Evolutionary conservation across 2,329 filamentous ascomycete genomes (phyloP).

Genomic region (Thelonectria rubi): DNA sequence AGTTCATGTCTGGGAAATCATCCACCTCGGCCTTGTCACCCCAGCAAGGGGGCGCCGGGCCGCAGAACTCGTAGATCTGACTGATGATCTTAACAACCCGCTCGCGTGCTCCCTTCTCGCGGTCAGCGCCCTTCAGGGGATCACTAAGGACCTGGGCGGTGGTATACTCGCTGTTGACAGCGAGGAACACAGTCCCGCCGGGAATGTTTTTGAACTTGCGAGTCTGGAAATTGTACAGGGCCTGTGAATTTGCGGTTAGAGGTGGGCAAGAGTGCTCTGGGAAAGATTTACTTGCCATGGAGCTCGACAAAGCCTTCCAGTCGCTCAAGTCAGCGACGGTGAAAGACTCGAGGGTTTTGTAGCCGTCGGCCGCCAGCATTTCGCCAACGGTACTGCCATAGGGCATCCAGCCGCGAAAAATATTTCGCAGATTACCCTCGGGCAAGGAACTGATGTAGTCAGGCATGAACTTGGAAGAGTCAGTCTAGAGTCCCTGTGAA

Average conservation of each 20-base stretch:
- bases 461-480: constrained; percentile 9
- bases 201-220: constrained; percentile 30
- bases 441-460: not conserved
- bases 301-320: constrained; percentile 39
- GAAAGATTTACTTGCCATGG: constrained; percentile 35
- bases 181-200: constrained; percentile 39
- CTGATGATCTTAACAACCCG: not conserved
- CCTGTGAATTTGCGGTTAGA: constrained; percentile 28
- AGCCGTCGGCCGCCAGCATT: constrained; percentile 33
- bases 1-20: too few relatives aligned
- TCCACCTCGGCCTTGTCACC: not conserved
- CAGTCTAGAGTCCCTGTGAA: not conserved
- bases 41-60: constrained; percentile 23
- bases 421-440: not conserved
- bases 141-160: constrained; percentile 22
- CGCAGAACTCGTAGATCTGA: constrained; percentile 3
- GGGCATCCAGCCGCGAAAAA: constrained; percentile 10
- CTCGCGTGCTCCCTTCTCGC: not conserved
- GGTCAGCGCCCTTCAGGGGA: not conserved
- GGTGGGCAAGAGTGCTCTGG: not conserved
- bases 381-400: constrained; percentile 27
- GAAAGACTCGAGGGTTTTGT: constrained; percentile 34
- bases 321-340: constrained; percentile 33
- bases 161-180: constrained; percentile 39
- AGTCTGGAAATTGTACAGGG: constrained; percentile 41